phyloP scores from a whole-genome alignment of 495 filamentous ascomycete species.

The Aspergillus carlsbadensis region DNA sequence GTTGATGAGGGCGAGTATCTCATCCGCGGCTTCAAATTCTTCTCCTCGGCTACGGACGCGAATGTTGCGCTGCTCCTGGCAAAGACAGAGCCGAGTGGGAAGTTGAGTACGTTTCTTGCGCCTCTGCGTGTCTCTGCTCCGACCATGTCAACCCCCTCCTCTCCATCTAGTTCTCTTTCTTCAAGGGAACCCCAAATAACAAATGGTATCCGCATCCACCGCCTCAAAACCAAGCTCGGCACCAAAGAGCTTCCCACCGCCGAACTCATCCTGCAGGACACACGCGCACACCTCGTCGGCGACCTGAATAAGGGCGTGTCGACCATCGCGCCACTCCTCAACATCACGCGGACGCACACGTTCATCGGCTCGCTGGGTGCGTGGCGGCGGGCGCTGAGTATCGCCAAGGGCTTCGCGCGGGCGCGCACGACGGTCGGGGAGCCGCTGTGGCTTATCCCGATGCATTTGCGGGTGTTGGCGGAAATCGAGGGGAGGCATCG shows the following conservation, averaged over 20 bases:
- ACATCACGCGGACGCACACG: conserved; percentile 66
- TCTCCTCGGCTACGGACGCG: conserved; percentile 72
- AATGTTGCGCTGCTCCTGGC: conserved; percentile 70
- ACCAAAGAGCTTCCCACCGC: conserved; percentile 69
- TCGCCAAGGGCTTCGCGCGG: conserved; percentile 58
- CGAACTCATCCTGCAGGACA: conserved; percentile 60
- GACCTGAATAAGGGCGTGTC: conserved; percentile 60
- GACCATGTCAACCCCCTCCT: neutral
- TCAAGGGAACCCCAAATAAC: too few relatives aligned
- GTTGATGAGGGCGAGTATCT: conserved; percentile 33
- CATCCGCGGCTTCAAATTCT: conserved; percentile 74
- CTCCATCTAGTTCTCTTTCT: too few relatives aligned
- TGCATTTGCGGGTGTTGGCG: conserved; percentile 63
- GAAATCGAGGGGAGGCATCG: conserved; percentile 52
- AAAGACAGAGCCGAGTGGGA: conserved; percentile 47
- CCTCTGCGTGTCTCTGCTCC: conserved; percentile 50
- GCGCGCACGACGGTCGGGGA: conserved; percentile 52
- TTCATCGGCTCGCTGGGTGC: conserved; percentile 55
- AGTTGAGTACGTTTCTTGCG: conserved; percentile 65
- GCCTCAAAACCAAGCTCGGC: conserved; percentile 69
- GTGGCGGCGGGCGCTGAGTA: conserved; percentile 60
- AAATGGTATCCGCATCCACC: conserved; percentile 67
- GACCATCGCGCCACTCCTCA: conserved; percentile 65
- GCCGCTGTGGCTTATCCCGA: conserved; percentile 52
- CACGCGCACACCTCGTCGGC: conserved; percentile 65